A percentile compares a stretch with the other conserved stretches of the same genome.
Evolutionary conservation across 495 filamentous ascomycete species (phyloP).

Genomic region (Letharia columbiana): DNA sequence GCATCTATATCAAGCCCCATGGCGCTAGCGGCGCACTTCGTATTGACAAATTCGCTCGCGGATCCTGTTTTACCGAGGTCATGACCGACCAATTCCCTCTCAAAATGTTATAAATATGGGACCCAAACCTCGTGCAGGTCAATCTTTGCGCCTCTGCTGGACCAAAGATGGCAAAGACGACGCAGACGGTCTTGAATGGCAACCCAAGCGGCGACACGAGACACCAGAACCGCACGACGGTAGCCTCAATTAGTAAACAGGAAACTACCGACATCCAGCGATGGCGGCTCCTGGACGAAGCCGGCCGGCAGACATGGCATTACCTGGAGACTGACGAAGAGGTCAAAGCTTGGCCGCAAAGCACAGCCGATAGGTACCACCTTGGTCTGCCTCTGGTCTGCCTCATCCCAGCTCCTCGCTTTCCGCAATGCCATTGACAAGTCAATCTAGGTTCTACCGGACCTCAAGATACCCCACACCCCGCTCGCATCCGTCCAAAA

Average conservation of each 20-base stretch:
- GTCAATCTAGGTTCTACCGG: conserved; percentile 54
- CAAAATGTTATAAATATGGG: neutral
- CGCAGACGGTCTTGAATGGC: conserved; percentile 16
- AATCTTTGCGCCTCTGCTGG: neutral
- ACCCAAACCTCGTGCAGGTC: neutral
- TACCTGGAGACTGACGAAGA: conserved; percentile 78
- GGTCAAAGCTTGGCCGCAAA: conserved; percentile 72
- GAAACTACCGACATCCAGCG: conserved; percentile 62
- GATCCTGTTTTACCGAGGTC: too few relatives aligned
- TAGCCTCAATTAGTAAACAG: neutral
- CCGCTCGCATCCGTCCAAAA: conserved; percentile 73
- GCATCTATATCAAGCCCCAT: neutral
- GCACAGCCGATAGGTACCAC: conserved; percentile 72
- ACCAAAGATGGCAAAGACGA: neutral
- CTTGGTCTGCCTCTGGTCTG: conserved; percentile 61
- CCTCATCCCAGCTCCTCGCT: neutral
- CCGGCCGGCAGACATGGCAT: conserved; percentile 84
- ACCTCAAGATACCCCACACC: conserved; percentile 58
- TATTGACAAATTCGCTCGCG: neutral
- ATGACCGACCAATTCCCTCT: neutral
- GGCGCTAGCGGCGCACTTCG: neutral
- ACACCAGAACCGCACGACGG: conserved; percentile 10
- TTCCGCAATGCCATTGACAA: conserved; percentile 18
- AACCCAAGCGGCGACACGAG: neutral
- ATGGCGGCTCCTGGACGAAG: conserved; percentile 79